A percentile compares a stretch with the other conserved stretches of the same genome.
Conservation (phyloP, 2,329 filamentous ascomycete genomes). For the Paracoccidioides brasiliensis region DNA sequence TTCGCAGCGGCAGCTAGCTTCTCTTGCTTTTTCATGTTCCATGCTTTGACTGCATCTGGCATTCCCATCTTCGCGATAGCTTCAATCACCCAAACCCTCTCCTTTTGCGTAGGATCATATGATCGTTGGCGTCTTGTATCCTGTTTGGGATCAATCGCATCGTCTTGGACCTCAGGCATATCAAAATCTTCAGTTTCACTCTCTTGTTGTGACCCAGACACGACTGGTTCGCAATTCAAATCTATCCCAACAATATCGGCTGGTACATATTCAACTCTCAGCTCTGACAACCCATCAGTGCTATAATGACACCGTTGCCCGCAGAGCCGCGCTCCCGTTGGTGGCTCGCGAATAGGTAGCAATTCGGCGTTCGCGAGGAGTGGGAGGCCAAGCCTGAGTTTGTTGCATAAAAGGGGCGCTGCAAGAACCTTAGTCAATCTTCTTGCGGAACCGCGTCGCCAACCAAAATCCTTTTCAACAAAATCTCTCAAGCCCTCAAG, state of each 20-base stretch:
- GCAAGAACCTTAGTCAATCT: slow-evolving; percentile 68
- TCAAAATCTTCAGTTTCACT: slow-evolving; percentile 14
- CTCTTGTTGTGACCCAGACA: slow-evolving; percentile 13
- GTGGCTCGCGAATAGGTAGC: slow-evolving; percentile 23
- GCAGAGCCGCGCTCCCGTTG: slow-evolving; percentile 45
- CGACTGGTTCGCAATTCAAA: slow-evolving; percentile 47
- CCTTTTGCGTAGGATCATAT: slow-evolving; percentile 51
- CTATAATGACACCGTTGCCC: slow-evolving; percentile 55
- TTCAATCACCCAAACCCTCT: slow-evolving; percentile 57
- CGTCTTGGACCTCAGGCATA: slow-evolving; percentile 17
- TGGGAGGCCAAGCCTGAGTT: slow-evolving; percentile 30
- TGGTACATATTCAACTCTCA: slow-evolving; percentile 68
- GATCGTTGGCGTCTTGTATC: slow-evolving; percentile 16
- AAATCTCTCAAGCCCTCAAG: slow-evolving; percentile 58
- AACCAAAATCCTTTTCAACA: slow-evolving; percentile 68
- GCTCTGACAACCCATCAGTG: slow-evolving; percentile 62
- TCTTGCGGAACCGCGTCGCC: slow-evolving; percentile 57
- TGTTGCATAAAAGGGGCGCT: slow-evolving; percentile 57
- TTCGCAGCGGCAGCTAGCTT: slow-evolving; percentile 17
- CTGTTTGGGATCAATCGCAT: slow-evolving; percentile 20
- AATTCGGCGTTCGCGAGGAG: slow-evolving; percentile 17
- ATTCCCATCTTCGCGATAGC: slow-evolving; percentile 51
- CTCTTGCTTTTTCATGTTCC: slow-evolving; percentile 38
- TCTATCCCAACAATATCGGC: slow-evolving; percentile 65
- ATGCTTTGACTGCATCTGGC: slow-evolving; percentile 52